Conservation (phyloP, 139 green algal genomes). For the Penium margaritaceum region DNA sequence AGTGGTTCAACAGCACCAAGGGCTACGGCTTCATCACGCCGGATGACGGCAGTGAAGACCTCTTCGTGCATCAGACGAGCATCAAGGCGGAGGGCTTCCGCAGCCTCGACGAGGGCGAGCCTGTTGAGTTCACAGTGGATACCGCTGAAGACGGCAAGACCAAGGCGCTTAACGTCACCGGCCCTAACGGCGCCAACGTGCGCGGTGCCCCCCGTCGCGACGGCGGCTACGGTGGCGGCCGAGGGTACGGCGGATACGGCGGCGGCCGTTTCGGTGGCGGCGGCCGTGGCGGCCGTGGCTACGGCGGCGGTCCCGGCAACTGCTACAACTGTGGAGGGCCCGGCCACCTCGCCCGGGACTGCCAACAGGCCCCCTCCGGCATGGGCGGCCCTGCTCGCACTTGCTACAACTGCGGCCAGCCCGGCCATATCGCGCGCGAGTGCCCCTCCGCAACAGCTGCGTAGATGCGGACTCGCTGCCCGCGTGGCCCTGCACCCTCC, state of each 20-base stretch:
- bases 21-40: conserved; percentile 86
- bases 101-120: conserved; percentile 78
- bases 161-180: conserved; percentile 84
- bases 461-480: too few species aligned
- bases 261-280: not conserved
- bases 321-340: too few species aligned
- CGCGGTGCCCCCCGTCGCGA: conserved; percentile 30
- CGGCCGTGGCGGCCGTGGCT: conserved; percentile 6
- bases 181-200: conserved; percentile 59
- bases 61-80: conserved; percentile 92
- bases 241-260: not conserved
- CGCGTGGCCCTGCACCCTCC: too few species aligned
- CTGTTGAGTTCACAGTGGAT: conserved; percentile 83
- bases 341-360: too few species aligned
- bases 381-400: too few species aligned
- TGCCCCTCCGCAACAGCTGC: too few species aligned
- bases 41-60: conserved; percentile 69
- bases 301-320: too few species aligned
- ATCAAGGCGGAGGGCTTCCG: conserved; percentile 84
- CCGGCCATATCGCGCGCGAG: too few species aligned
- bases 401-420: too few species aligned
- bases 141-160: conserved; percentile 70
- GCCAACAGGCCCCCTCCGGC: too few species aligned
- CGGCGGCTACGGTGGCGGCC: not conserved
- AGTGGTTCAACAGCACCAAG: conserved; percentile 92